Conservation (phyloP, 345 rosid genomes). For the Viola odorata region DNA sequence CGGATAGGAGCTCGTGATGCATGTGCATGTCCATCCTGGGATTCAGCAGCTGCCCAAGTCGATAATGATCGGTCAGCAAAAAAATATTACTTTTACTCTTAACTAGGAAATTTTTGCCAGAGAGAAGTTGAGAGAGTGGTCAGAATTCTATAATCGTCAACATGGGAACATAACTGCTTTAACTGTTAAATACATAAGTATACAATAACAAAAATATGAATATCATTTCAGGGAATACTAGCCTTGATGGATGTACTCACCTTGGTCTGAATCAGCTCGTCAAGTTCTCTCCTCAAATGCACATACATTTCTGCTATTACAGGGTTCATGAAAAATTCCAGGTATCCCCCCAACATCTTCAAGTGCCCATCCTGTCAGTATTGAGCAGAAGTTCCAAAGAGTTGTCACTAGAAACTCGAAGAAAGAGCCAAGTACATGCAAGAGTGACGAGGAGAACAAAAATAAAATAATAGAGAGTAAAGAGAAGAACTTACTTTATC, state of each 20-base stretch:
- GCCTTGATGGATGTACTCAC: slow-evolving; percentile 36
- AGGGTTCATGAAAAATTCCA: slow-evolving; percentile 83
- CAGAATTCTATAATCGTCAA: not conserved
- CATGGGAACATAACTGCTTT: not conserved
- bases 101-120: not conserved
- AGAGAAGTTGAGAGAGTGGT: not conserved
- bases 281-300: slow-evolving; percentile 68
- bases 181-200: no score
- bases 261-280: slow-evolving; percentile 67
- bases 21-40: slow-evolving; percentile 54
- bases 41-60: slow-evolving; percentile 51
- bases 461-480: not conserved
- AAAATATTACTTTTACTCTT: slow-evolving; percentile 15
- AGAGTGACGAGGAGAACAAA: no score
- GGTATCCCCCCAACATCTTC: slow-evolving; percentile 87
- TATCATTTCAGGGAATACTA: no score
- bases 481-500: slow-evolving; percentile 39
- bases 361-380: slow-evolving; percentile 69
- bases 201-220: no score
- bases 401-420: no score
- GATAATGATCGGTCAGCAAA: slow-evolving; percentile 12
- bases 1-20: slow-evolving; percentile 57
- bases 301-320: slow-evolving; percentile 54
- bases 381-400: no score
- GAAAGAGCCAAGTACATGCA: no score